A percentile compares a stretch with the other conserved stretches of the same genome.
Evolutionary conservation across 2,329 filamentous ascomycete species (phyloP).

Genomic region (Calonectria pauciramosa): DNA sequence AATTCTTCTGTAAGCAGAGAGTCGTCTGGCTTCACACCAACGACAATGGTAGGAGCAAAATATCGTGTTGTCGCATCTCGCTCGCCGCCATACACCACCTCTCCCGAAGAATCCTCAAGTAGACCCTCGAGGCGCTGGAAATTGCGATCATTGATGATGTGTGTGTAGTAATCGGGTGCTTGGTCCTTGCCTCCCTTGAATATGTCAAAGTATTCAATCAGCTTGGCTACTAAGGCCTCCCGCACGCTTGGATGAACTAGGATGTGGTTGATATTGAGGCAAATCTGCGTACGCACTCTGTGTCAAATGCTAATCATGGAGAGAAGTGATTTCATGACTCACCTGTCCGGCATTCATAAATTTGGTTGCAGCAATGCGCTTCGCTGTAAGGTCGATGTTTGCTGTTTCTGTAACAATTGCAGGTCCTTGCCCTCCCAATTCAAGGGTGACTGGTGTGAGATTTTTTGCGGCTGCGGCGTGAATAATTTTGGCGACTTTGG

Average conservation of each 20-base stretch:
- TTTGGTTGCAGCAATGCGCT: constrained; percentile 58
- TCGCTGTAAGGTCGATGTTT: constrained; percentile 57
- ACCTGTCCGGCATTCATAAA: constrained; percentile 44
- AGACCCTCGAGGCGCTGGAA: constrained; percentile 56
- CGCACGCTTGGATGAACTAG: constrained; percentile 57
- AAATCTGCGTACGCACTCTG: constrained; percentile 25
- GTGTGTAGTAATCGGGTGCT: constrained; percentile 43
- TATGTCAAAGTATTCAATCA: constrained; percentile 47
- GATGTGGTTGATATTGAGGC: constrained; percentile 56
- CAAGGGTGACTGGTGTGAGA: constrained; percentile 58
- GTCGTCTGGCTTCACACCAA: constrained; percentile 45
- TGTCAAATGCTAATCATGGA: background rate
- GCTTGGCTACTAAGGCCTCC: constrained; percentile 51
- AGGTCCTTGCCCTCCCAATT: constrained; percentile 61
- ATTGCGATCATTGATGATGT: constrained; percentile 59
- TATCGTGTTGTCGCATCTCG: constrained; percentile 46
- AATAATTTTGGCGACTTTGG: constrained; percentile 54
- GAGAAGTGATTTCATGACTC: background rate
- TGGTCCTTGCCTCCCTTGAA: background rate
- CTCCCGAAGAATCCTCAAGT: constrained; percentile 52
- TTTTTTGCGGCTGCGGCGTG: constrained; percentile 57
- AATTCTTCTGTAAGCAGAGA: constrained; percentile 8
- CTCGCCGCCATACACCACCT: constrained; percentile 52
- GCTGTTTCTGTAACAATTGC: constrained; percentile 57
- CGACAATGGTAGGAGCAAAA: constrained; percentile 56